A percentile compares a stretch with the other conserved stretches of the same genome.
phyloP scores from a whole-genome alignment of 108 stramenopile species.

The Pseudonitzschia delicatissima region DNA sequence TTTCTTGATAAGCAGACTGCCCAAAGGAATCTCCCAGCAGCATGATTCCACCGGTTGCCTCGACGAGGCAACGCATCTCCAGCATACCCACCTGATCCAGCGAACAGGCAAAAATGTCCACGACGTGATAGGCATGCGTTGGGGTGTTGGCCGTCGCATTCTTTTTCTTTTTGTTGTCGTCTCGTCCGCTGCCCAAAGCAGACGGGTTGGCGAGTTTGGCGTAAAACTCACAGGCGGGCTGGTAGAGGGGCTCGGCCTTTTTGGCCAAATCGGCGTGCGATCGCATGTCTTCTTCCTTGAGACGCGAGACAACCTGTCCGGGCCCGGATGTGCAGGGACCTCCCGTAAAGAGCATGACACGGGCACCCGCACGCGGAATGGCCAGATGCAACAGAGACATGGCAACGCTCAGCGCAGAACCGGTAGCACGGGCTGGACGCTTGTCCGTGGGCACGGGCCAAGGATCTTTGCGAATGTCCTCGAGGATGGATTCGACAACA shows the following conservation, averaged over 20 bases:
- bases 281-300: slow-evolving; percentile 91
- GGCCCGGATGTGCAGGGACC: slow-evolving; percentile 98
- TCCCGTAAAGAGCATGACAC: slow-evolving; percentile 95
- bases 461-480: slow-evolving; percentile 95
- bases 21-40: slow-evolving; percentile 96
- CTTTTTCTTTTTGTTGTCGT: slow-evolving; percentile 32
- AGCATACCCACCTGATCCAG: slow-evolving; percentile 97
- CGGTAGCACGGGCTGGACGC: slow-evolving; percentile 92
- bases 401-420: slow-evolving; percentile 88
- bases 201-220: slow-evolving; percentile 71
- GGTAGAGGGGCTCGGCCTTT: slow-evolving; percentile 84
- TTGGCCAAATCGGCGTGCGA: slow-evolving; percentile 90
- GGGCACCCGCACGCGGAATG: slow-evolving; percentile 87
- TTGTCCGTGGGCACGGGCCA: slow-evolving; percentile 94
- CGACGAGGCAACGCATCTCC: slow-evolving; percentile 92
- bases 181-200: slow-evolving; percentile 14
- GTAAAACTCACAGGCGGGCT: slow-evolving; percentile 95
- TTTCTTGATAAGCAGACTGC: slow-evolving; percentile 98
- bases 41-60: slow-evolving; percentile 96
- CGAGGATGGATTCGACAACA: slow-evolving; percentile 92
- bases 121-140: slow-evolving; percentile 76
- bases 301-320: slow-evolving; percentile 85
- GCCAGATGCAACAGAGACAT: slow-evolving; percentile 87
- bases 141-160: slow-evolving; percentile 25
- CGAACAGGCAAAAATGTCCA: slow-evolving; percentile 98